These are phyloP conservation scores for Hypholoma fasciculare DNA, from an alignment of 768 basidiomycete genomes.

Conservation along the genomic window DNA sequence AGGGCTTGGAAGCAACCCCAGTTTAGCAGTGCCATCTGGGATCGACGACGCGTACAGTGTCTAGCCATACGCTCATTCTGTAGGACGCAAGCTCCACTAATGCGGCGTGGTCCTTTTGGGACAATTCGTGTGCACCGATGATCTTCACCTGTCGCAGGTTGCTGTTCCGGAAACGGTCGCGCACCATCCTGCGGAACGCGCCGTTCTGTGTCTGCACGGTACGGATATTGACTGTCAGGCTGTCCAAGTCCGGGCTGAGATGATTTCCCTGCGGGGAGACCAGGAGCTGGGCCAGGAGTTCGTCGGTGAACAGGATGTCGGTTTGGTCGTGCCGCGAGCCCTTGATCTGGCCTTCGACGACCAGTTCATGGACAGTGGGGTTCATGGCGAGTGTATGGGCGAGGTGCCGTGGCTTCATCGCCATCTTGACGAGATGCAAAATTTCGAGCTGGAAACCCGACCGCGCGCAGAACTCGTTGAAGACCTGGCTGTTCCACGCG, in stretches of 20 bases:
- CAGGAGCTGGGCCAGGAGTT: background rate
- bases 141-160: slow-evolving; percentile 3
- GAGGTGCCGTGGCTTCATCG: background rate
- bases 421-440: background rate
- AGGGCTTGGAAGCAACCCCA: too few relatives aligned
- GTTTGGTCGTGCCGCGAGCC: background rate
- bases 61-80: slow-evolving; percentile 3
- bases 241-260: slow-evolving; percentile 1
- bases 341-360: background rate
- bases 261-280: background rate
- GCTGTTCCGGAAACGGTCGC: slow-evolving; percentile 2
- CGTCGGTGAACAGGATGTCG: background rate
- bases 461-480: background rate
- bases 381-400: background rate
- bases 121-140: background rate
- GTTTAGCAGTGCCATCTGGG: background rate
- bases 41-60: background rate
- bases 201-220: background rate
- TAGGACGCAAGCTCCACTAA: slow-evolving; percentile 1
- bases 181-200: slow-evolving; percentile 1
- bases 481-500: background rate
- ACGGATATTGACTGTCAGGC: background rate
- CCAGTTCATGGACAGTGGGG: background rate
- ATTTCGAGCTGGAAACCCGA: background rate
- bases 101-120: background rate